Evolutionary conservation across 768 basidiomycete species (phyloP), one percentile per base, ranked within the genome.

Genomic region (Symmetrospora coprosmae): DNA sequence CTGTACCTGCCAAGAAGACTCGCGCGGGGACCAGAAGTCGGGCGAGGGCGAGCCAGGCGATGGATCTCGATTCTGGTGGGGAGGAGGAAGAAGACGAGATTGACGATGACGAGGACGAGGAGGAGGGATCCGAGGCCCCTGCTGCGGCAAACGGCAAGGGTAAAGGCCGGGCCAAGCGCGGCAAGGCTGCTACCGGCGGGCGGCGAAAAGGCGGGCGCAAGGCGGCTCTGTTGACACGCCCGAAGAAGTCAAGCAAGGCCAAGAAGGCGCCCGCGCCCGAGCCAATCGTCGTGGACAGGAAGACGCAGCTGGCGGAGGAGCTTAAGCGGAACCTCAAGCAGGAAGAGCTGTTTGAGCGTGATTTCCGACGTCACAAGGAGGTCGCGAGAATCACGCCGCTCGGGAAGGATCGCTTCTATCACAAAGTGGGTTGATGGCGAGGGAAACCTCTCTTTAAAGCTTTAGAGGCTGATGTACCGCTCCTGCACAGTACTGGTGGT

Each of bases 371-470:
- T 71, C 78, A 87, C 48, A 76, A 88, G 39, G 86, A 87, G 58
- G 81, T 84, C 5, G 79, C 90, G 48, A 79, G 94, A 52, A 83
- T 87, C 21, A 85, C 88, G 68, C 88, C 91, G 1, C 69, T 97
- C 50, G 94, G 94, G 14, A 79, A 80, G 64, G 94, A 99, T 71
- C 79, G 94, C 52, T 99, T 96, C 73, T 85, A 86, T 69, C 92
- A 94, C 71, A 82, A 43, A 13, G 55, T 58, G 43, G 33, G 55
- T 27, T n/a, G n/a, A n/a, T n/a, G n/a, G n/a, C n/a, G n/a, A 40
- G 4, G 17, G 13, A 13, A 5, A n/a, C 51, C 5, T 21, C 11
- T 4, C 34, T 11, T 21, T 25, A 25, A 17, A 25, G 30, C 28
- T 39, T 25, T 53, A 17, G 37, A 33, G 31, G 23, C 38, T 41